Conservation (phyloP, 169 alveolate genomes). For the Cytauxzoon felis region DNA sequence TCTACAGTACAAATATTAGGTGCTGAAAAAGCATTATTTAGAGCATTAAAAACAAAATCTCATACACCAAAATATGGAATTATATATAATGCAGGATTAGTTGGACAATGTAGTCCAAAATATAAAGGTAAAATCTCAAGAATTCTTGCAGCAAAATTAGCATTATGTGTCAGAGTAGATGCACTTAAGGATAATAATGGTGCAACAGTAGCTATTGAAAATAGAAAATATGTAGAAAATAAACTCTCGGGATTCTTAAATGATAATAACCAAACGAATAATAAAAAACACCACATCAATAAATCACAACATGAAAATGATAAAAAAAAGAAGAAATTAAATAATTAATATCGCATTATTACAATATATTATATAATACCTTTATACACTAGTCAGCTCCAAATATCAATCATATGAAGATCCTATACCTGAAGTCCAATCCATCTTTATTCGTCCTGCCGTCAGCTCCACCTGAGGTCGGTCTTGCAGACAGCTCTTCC, state of each 20-base stretch:
- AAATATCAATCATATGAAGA: too few relatives aligned
- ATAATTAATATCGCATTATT: not conserved
- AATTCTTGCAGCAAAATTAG: conserved; percentile 97
- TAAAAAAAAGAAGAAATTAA: not conserved
- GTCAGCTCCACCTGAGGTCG: too few relatives aligned
- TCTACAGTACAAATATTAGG: conserved; percentile 99
- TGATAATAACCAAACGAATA: conserved; percentile 53
- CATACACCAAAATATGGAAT: conserved; percentile 99
- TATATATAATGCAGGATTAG: conserved; percentile 97
- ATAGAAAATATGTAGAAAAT: conserved; percentile 87
- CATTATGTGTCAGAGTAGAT: conserved; percentile 98
- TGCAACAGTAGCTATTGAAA: conserved; percentile 90
- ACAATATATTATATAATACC: too few relatives aligned
- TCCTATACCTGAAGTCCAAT: too few relatives aligned
- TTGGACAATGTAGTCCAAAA: conserved; percentile 97
- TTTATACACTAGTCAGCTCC: too few relatives aligned
- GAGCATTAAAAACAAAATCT: conserved; percentile 97
- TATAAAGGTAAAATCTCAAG: conserved; percentile 97
- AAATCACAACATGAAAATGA: not conserved
- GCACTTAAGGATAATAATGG: conserved; percentile 92
- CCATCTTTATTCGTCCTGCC: too few relatives aligned
- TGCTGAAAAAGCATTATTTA: conserved; percentile 97
- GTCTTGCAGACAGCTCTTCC: too few relatives aligned
- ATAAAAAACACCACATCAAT: not conserved
- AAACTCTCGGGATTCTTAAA: conserved; percentile 72